Base-by-base conservation (phyloP, 2,329 filamentous ascomycete species). In the Lasiodiplodia gonubiensis region DNA sequence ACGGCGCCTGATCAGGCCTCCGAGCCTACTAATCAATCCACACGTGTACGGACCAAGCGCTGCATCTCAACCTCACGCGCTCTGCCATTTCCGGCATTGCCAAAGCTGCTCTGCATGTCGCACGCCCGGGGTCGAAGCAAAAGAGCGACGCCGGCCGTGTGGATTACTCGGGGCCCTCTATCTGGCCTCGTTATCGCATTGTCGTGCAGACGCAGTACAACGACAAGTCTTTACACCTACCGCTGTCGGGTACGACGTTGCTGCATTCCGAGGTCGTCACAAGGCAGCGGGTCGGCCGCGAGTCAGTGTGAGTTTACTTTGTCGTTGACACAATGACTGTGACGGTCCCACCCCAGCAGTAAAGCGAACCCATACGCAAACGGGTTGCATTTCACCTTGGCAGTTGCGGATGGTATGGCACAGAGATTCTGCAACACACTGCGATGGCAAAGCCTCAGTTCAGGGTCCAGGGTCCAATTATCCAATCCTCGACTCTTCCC, bases 1-100 rank as follows among this genome's bases (percentile, higher is more conserved):
- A 51, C 57, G 4, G n/a, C 42, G 12, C 46, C n/a, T 48, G 42
- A 46, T 63, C 46, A 63, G 46, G 46, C 59, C 16, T 16, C 55
- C 55, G 39, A 60, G 57, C 18, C 57, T 39, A 33, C 57, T 61
- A 12, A 46, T 51, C 27, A 63, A 37, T 25, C 27, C 59, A 33
- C 30, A 33, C 30, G 30, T 33, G 30, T 51, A 30, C 46, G 59
- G 59, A 18, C 46, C 39, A 35, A 23, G 14, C n/a, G n/a, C 42
- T 14, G 16, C 42, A 27, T 42, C 55, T 46, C 16, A 16, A 4
- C 42, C 49, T 48, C 35, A 35, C 11, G 10, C 16, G 21, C 6
- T 63, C 59, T 51, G 11, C 46, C 23, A n/a, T 37, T 23, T 21
- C 35, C 30, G 46, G 27, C 59, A 6, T 18, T 37, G 46, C 39